Percentiles rank a stretch among this genome's conserved stretches.
phyloP scores from a whole-genome alignment of 148 eudicot species.

The Nepenthes gracilis region DNA sequence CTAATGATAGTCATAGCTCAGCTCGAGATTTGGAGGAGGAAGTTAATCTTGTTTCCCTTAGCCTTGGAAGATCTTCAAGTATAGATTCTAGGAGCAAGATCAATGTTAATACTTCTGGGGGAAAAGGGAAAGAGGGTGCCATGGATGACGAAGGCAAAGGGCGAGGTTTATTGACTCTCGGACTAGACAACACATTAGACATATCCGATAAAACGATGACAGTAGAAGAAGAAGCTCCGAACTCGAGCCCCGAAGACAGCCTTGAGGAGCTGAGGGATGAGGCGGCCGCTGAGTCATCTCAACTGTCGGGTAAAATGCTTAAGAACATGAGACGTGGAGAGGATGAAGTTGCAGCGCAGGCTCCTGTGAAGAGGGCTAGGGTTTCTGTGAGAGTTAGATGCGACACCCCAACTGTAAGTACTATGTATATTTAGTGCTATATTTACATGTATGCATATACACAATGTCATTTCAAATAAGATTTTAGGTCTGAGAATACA shows the following conservation, averaged over 20 bases:
- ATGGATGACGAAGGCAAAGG: conserved; percentile 7
- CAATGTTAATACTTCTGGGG: background rate
- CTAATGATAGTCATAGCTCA: conserved; percentile 5
- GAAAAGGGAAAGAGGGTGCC: conserved; percentile 1
- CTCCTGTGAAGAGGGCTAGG: conserved; percentile 71
- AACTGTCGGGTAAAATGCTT: conserved; percentile 12
- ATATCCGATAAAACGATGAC: background rate
- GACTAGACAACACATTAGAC: conserved; percentile 37
- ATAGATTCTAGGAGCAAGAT: conserved; percentile 16
- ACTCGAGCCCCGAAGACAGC: conserved; percentile 33
- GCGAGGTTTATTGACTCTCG: conserved; percentile 33
- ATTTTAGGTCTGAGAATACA: background rate
- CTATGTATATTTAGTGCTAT: background rate
- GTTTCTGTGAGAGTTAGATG: conserved; percentile 87
- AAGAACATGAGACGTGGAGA: conserved; percentile 32
- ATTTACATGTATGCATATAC: background rate
- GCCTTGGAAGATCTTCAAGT: conserved; percentile 54
- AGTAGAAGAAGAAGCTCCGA: conserved; percentile 9
- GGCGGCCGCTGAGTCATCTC: conserved; percentile 16
- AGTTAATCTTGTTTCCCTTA: conserved; percentile 47
- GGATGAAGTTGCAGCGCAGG: conserved; percentile 54
- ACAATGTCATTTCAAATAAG: too few relatives aligned
- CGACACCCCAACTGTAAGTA: conserved; percentile 73
- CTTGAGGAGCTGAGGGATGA: conserved; percentile 31
- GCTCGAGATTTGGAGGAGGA: conserved; percentile 10